Conservation (phyloP, 352 stramenopile genomes). For the Thalassiosira delicatula region DNA sequence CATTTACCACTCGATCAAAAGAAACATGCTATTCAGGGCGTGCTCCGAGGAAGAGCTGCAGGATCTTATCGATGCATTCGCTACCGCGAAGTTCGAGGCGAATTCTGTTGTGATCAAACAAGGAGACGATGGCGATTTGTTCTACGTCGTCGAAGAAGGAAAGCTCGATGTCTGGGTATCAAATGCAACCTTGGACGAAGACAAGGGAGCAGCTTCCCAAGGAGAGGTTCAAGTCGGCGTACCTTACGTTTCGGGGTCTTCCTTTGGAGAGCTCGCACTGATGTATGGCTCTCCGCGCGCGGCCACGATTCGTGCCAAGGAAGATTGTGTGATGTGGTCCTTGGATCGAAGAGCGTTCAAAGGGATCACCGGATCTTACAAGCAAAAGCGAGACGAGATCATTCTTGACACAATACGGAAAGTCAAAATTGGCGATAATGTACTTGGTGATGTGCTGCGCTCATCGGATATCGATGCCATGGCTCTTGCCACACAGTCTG, state of each 20-base stretch:
- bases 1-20: slow-evolving; percentile 76
- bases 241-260: slow-evolving; percentile 67
- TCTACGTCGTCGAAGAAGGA: slow-evolving; percentile 85
- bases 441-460: slow-evolving; percentile 63
- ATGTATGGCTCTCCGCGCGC: slow-evolving; percentile 95
- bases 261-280: slow-evolving; percentile 96
- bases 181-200: slow-evolving; percentile 24
- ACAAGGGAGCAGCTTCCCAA: not conserved
- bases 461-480: slow-evolving; percentile 62
- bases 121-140: slow-evolving; percentile 82
- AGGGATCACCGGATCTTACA: slow-evolving; percentile 72
- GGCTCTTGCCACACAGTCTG: slow-evolving; percentile 50
- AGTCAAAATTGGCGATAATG: slow-evolving; percentile 60
- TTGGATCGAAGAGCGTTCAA: slow-evolving; percentile 87
- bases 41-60: slow-evolving; percentile 70
- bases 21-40: slow-evolving; percentile 83
- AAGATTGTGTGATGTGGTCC: slow-evolving; percentile 89
- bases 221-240: slow-evolving; percentile 63
- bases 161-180: slow-evolving; percentile 76
- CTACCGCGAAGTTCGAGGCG: slow-evolving; percentile 66
- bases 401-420: slow-evolving; percentile 64
- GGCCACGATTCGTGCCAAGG: slow-evolving; percentile 89
- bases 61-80: slow-evolving; percentile 81
- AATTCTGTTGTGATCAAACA: slow-evolving; percentile 81
- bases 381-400: slow-evolving; percentile 66